Evolutionary conservation across 129 eudicot genomes (phyloP), one percentile per base, ranked within the genome.

Genomic region (Flaveria bidentis): DNA sequence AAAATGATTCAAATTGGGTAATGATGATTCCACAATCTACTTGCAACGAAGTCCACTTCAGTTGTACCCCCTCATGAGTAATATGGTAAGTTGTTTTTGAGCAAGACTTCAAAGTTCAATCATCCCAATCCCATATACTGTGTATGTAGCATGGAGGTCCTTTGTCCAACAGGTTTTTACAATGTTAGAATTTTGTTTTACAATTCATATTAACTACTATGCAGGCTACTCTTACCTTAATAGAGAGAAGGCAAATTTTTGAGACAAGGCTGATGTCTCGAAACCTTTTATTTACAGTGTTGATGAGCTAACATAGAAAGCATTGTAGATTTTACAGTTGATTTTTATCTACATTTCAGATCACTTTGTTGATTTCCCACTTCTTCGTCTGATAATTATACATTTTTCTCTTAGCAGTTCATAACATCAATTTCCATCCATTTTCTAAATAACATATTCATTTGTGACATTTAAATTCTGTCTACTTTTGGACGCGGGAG

Each of bases 41-140:
- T 17, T 76, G 73, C 65, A 67, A 71, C 69, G 63, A 55, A 51
- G 77, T 78, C 46, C 41, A 39, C 51, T 52, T 64, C 50, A 69
- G 60, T 36, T 42, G 58, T 73, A 64, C 22, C 64, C 46, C 77
- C 20, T 53, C 53, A 67, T 63, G 86, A 82, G 61, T 78, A 85
- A 60, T 76, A 88, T 88, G 90, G 90, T 83, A 84, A 76, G 84
- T 81, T 76, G 56, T 14, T 26, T 57, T 14, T 62, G 4, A 41
- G 23, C 42, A 11, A 17, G n/a, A 47, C 63, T 8, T 49, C 36
- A 51, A 18, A 33, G 39, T 33, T 33, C 39, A 33, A 33, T 33
- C 39, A 33, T 33, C 39, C 39, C 69, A 58, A 66, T 18, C 28
- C 33, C 7, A 25, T 55, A 25, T 49, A 18, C 51, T 16, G 25